A percentile compares a stretch with the other conserved stretches of the same genome.
Conservation (phyloP, 345 rosid genomes). For the Triadica sebifera region DNA sequence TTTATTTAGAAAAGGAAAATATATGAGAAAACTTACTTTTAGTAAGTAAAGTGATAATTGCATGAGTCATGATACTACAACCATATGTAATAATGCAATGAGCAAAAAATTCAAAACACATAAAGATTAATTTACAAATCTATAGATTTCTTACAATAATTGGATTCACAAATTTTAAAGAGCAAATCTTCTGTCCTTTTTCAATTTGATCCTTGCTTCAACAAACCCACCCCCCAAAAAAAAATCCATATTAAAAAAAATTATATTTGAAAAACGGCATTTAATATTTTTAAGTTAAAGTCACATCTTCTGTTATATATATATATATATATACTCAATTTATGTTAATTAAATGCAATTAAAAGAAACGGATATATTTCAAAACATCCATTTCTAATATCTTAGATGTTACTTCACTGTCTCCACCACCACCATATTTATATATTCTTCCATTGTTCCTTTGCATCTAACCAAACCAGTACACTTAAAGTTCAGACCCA, state of each 20-base stretch:
- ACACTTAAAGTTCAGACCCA: not conserved
- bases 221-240: not conserved
- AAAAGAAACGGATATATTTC: not conserved
- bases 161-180: not conserved
- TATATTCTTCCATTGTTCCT: not conserved
- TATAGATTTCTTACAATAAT: not conserved
- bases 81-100: no score
- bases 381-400: not conserved
- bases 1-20: no score
- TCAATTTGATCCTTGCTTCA: not conserved
- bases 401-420: not conserved
- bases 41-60: no score
- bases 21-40: no score
- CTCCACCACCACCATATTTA: not conserved
- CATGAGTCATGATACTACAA: no score
- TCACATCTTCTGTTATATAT: slow-evolving; percentile 8
- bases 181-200: not conserved
- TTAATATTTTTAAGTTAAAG: not conserved
- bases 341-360: not conserved
- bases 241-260: not conserved
- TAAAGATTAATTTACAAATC: no score
- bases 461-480: not conserved
- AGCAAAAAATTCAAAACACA: not conserved
- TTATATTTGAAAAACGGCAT: not conserved
- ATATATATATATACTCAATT: not conserved